Conservation (phyloP, 225 moss, liverwort and hornwort species). For the Thuidium tamariscinum region DNA sequence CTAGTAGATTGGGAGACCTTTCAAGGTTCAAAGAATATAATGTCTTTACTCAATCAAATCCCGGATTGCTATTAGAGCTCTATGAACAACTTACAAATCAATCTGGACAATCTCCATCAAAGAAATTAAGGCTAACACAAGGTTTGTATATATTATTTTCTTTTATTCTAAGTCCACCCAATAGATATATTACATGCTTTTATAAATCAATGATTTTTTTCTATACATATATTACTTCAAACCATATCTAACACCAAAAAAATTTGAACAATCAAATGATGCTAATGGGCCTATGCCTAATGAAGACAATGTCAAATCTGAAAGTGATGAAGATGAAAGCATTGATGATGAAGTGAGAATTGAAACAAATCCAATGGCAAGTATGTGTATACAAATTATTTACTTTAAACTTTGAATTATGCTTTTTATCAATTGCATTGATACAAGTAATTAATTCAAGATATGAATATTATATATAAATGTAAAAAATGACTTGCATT, state of each 20-base stretch:
- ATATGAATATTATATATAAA: not conserved
- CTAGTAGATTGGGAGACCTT: slow-evolving; percentile 31
- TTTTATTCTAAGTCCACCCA: not conserved
- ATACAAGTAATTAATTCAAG: not conserved
- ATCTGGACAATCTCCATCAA: slow-evolving; percentile 7
- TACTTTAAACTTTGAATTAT: not conserved
- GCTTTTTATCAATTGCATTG: not conserved
- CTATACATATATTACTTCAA: not conserved
- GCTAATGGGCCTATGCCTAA: not conserved
- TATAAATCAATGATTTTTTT: not conserved
- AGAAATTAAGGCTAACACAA: slow-evolving; percentile 4
- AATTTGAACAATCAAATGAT: not conserved
- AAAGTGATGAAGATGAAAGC: slow-evolving; percentile 32
- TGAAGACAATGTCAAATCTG: slow-evolving; percentile 6
- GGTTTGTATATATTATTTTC: not conserved
- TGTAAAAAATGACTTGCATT: not conserved
- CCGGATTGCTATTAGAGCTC: slow-evolving; percentile 34
- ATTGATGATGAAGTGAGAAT: slow-evolving; percentile 14
- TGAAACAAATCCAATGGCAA: slow-evolving; percentile 2
- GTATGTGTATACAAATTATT: not conserved
- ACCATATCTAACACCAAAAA: not conserved
- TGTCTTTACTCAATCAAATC: slow-evolving; percentile 23
- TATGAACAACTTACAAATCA: slow-evolving; percentile 40
- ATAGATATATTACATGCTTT: no score
- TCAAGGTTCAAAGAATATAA: slow-evolving; percentile 38